Base-by-base conservation (phyloP, 768 basidiomycete genomes). In the Pisolithus microcarpus region DNA sequence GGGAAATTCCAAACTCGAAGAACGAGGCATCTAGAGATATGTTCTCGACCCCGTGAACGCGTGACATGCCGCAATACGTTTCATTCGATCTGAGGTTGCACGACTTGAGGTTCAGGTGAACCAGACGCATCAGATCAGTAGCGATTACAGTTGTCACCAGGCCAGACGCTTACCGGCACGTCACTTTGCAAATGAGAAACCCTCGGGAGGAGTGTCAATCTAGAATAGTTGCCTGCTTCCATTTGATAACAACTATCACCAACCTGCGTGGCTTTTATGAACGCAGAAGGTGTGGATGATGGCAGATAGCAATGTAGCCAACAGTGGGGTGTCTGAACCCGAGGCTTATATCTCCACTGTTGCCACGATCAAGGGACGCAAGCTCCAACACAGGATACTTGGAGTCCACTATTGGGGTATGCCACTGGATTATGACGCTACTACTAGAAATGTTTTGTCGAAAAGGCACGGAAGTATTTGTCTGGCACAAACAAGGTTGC, bases 401-500 rank as follows among this genome's bases (percentile, higher is more conserved):
- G 11, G 34, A 34, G 34, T 34, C 11, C 5, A 40, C 39, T 19
- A 9, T 6, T 26, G 7, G 5, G 23, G n/a, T n/a, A n/a, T n/a
- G n/a, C n/a, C n/a, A n/a, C 3, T 11, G 11, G 31, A 11, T 4
- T 0, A 34, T 15, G 34, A 34, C 34, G 34, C 34, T 26, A 26
- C 26, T 26, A 26, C 26, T 5, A 1, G 7, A 26, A 26, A 26
- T 26, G 26, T 26, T 26, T 26, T 7, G 26, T 30, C 11, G 8
- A 8, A 18, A 43, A 24, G 37, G 23, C 28, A 26, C 30, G 55
- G 50, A 52, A 45, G 58, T 66, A 30, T 66, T 66, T 66, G 65
- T 66, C 43, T 50, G 24, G 49, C 13, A 59, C 65, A 68, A 66
- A 66, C 46, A 66, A 43, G 58, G 43, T 44, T 28, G 66, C 66